A percentile compares a stretch with the other conserved stretches of the same genome.
Evolutionary conservation across 2,329 filamentous ascomycete species (phyloP).

Genomic region (Calonectria montana): DNA sequence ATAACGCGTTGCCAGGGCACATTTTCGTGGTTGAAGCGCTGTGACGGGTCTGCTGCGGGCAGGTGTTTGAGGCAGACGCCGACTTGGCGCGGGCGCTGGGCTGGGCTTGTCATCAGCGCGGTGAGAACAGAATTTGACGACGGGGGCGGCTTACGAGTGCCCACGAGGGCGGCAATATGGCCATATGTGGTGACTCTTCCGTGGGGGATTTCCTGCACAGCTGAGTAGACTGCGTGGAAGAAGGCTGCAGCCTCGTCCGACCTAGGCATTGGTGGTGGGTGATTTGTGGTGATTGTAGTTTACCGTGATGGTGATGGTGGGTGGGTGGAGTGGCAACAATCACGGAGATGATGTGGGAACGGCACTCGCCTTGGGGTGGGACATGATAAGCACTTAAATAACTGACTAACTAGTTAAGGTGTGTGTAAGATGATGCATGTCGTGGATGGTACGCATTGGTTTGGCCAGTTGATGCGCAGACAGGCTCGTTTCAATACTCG

Average conservation of each 20-base stretch:
- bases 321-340: not conserved
- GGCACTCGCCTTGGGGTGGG: no score
- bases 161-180: slow-evolving; percentile 79
- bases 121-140: no score
- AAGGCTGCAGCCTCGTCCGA: slow-evolving; percentile 81
- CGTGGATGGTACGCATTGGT: no score
- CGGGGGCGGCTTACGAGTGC: slow-evolving; percentile 69
- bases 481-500: not conserved
- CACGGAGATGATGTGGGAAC: no score
- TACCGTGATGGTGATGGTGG: not conserved
- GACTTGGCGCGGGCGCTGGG: slow-evolving; percentile 83
- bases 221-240: slow-evolving; percentile 81
- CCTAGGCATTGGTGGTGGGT: slow-evolving; percentile 66
- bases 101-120: slow-evolving; percentile 50
- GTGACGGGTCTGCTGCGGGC: slow-evolving; percentile 61
- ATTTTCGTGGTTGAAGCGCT: slow-evolving; percentile 76
- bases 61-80: slow-evolving; percentile 92
- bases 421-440: no score
- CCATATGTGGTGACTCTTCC: slow-evolving; percentile 92
- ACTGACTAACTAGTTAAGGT: no score
- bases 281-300: not conserved
- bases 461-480: no score
- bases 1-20: slow-evolving; percentile 97
- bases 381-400: no score
- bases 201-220: slow-evolving; percentile 84